Evolutionary conservation across 23 red algal species (phyloP), one percentile per base, ranked within the genome.

Genomic region (Agarophyton chilense): DNA sequence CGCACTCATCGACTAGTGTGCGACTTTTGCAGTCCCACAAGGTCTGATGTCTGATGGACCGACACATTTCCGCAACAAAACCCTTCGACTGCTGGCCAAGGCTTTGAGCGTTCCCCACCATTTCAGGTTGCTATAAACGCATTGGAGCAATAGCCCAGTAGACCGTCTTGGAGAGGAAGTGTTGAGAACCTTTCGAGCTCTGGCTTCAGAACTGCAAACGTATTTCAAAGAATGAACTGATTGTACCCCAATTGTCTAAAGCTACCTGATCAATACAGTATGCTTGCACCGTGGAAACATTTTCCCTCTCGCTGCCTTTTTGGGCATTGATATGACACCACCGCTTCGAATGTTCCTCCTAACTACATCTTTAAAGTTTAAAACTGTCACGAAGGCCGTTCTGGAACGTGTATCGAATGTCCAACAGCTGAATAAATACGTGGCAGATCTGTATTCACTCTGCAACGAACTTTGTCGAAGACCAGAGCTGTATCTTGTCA

Each of bases 21-120:
- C 22, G 8, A 40, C 22, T 36, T 67, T 36, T 67, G 29, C 2
- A 3, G 36, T 39, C 3, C 62, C 62, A 5, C 5, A 67, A 4
- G 29, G 62, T 38, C 41, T 77, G 32, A 50, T 77, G 72, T 77
- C 13, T n/a, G 41, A 77, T 19, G 72, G 72, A 32, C 72, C 72
- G 2, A 49, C 72, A 28, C 72, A 77, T 26, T 51, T 54, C 28
- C 41, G 72, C 44, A 77, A 77, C 72, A 39, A 46, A 50, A 77
- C 72, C 39, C 2, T 77, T 32, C 13, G 72, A 14, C 41, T 77
- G 10, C 2, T 77, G 25, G 4, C 6, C 22, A 77, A 49, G 24
- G 34, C 10, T 11, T 7, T 77, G 28, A 4, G 21, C 9, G 41
- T 77, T 34, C 18, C 72, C 9, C 72, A 54, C 9, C 72, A 77